These are phyloP conservation scores for Trypanosoma congolense DNA, from an alignment of 208 protist species.

Conservation along the genomic window DNA sequence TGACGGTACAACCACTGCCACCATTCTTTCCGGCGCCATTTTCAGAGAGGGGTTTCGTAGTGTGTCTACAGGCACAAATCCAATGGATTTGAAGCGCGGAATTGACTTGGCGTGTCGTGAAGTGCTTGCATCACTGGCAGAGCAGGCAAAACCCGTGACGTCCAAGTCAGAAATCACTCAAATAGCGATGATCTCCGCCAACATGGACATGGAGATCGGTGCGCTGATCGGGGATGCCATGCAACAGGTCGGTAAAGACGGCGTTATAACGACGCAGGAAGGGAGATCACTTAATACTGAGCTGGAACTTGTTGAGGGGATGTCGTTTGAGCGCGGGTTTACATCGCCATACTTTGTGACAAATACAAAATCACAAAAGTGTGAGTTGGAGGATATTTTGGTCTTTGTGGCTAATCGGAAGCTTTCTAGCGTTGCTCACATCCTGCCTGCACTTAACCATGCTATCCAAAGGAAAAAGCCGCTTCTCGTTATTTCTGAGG, in stretches of 20 bases:
- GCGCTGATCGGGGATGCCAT: slow-evolving; percentile 98
- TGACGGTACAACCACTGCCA: slow-evolving; percentile 99
- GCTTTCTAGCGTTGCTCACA: slow-evolving; percentile 67
- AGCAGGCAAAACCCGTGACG: slow-evolving; percentile 93
- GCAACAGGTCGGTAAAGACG: slow-evolving; percentile 99
- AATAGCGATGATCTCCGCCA: slow-evolving; percentile 99
- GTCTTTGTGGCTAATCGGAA: slow-evolving; percentile 92
- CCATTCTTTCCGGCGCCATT: slow-evolving; percentile 97
- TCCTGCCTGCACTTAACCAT: slow-evolving; percentile 83
- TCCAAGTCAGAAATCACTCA: slow-evolving; percentile 97
- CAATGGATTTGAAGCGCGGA: slow-evolving; percentile 99
- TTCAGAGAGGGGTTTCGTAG: slow-evolving; percentile 97
- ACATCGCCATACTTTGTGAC: slow-evolving; percentile 99
- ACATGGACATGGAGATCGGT: slow-evolving; percentile 98
- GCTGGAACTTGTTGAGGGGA: slow-evolving; percentile 98
- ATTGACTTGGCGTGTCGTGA: slow-evolving; percentile 96
- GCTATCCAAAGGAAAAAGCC: slow-evolving; percentile 80
- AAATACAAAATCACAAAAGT: slow-evolving; percentile 96
- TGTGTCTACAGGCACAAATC: slow-evolving; percentile 98
- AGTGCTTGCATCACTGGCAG: slow-evolving; percentile 91
- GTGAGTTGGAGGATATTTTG: slow-evolving; percentile 94
- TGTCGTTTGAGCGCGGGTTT: slow-evolving; percentile 98
- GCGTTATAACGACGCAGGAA: slow-evolving; percentile 99
- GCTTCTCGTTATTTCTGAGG: slow-evolving; percentile 87
- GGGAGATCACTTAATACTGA: slow-evolving; percentile 98